Evolutionary conservation across 805 yeast genomes (phyloP).

Genomic region (Pichia manshurica): DNA sequence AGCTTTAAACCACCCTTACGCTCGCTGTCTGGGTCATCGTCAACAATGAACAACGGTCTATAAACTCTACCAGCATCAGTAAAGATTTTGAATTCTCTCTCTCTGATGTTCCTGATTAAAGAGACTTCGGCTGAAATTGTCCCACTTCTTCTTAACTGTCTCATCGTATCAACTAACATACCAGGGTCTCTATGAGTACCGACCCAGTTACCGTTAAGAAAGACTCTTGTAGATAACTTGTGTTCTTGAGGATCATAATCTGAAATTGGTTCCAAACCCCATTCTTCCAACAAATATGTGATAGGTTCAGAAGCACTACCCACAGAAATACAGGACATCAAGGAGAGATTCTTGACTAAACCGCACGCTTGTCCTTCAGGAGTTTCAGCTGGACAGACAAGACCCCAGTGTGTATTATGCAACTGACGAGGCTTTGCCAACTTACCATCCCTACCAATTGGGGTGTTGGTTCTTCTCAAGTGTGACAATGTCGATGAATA

Average conservation of each 20-base stretch:
- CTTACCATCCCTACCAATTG: conserved; percentile 99
- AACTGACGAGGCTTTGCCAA: conserved; percentile 98
- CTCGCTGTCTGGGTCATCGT: conserved; percentile 68
- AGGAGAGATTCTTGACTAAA: conserved; percentile 88
- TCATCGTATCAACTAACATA: conserved; percentile 83
- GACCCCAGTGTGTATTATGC: conserved; percentile 99
- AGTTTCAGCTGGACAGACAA: conserved; percentile 99
- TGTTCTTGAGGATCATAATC: conserved; percentile 91
- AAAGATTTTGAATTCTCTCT: conserved; percentile 89
- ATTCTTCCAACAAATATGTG: conserved; percentile 86
- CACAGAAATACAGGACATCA: conserved; percentile 96
- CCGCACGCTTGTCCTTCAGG: conserved; percentile 99
- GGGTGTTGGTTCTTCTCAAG: conserved; percentile 97
- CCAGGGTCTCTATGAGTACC: conserved; percentile 98
- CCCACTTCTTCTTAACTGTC: conserved; percentile 88
- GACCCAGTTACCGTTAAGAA: conserved; percentile 98
- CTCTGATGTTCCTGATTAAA: conserved; percentile 93
- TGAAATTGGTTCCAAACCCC: conserved; percentile 99
- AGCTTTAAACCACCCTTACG: conserved; percentile 73
- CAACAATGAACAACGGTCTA: conserved; percentile 92
- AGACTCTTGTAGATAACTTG: conserved; percentile 87
- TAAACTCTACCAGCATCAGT: conserved; percentile 99
- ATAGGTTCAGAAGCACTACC: conserved; percentile 97
- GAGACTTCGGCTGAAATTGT: conserved; percentile 95
- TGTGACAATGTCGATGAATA: conserved; percentile 98